phyloP scores from a whole-genome alignment of 1,139 yeast genomes.

The Diutina neorugosa region DNA sequence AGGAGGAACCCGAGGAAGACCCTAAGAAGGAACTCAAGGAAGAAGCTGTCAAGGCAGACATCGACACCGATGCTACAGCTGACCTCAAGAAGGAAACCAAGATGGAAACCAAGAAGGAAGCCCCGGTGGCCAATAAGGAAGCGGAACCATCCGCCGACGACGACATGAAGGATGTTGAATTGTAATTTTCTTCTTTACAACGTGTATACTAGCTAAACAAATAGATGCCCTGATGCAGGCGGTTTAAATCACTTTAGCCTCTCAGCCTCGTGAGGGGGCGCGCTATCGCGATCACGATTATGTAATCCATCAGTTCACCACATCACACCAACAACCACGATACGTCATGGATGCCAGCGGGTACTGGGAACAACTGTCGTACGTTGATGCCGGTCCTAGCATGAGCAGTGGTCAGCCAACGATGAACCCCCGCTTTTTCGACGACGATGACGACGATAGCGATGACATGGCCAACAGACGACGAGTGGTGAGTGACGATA shows the following conservation, averaged over 20 bases:
- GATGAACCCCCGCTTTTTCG: not conserved
- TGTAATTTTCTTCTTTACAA: constrained; percentile 6
- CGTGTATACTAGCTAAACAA: not conserved
- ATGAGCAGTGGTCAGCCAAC: not conserved
- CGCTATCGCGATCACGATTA: not conserved
- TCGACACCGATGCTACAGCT: not conserved
- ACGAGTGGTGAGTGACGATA: not conserved
- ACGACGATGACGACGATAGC: constrained; percentile 1
- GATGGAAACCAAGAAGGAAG: not conserved
- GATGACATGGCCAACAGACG: not conserved
- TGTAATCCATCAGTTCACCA: not conserved
- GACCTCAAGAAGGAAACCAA: not conserved
- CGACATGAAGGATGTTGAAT: constrained; percentile 11
- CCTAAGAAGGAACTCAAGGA: constrained; percentile 6
- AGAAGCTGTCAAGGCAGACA: not conserved
- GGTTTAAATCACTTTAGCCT: not conserved
- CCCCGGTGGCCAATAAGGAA: not conserved
- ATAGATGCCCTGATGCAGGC: not conserved
- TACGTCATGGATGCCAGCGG: constrained; percentile 1
- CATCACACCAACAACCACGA: not conserved
- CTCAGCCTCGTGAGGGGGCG: no score
- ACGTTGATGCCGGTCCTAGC: not conserved
- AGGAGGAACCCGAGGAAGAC: constrained; percentile 5
- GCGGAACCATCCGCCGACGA: constrained; percentile 4
- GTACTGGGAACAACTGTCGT: constrained; percentile 3